Evolutionary conservation across 352 stramenopile species (phyloP), one percentile per base, ranked within the genome.

Genomic region (Globisporangium sylvaticum): DNA sequence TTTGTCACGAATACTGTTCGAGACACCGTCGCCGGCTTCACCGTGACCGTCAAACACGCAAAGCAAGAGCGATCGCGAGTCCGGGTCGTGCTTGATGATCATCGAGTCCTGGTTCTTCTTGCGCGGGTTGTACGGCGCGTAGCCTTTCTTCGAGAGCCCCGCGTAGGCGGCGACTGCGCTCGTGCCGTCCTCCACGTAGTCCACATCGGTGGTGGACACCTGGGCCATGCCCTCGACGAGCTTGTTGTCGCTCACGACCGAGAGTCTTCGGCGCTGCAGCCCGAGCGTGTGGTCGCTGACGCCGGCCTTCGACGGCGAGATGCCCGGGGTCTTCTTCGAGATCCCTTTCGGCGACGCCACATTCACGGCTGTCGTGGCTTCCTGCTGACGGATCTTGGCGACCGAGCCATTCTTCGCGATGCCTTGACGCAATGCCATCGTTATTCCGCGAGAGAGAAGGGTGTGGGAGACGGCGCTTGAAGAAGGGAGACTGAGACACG

Each of bases 41-140:
- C 97, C 97, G 68, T 99, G 97, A 56, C 97, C 97, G 77, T 99
- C 96, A 75, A 99, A 92, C 10, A 99, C 96, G 56, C 92, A 97
- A 8, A 99, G 84, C 59, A 99, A 83, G 25, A 99, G 81, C 57
- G 91, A 94, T 64, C 97, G 96, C 12, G 95, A 97, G 8, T 83
- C 79, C 0, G 84, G 64, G 69, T 98, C 93, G 66, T 98, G 93
- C 15, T 92, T 84, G 84, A 99, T 98, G 66, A 98, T 93, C 72
- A 99, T 90, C 29, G 92, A 84, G 77, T 99, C 97, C 66, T 99
- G 97, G 75, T 99, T 99, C 79, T 98, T 98, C 83, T 99, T 99
- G 46, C 96, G 87, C 18, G 94, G 94, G 69, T 99, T 98, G 76
- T 98, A 98, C 55, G 88, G 83, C 58, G 87, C 84, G 58, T 94